A percentile compares a stretch with the other conserved stretches of the same genome.
Evolutionary conservation across 768 basidiomycete species (phyloP).

Genomic region (Austroboletus eburneus): DNA sequence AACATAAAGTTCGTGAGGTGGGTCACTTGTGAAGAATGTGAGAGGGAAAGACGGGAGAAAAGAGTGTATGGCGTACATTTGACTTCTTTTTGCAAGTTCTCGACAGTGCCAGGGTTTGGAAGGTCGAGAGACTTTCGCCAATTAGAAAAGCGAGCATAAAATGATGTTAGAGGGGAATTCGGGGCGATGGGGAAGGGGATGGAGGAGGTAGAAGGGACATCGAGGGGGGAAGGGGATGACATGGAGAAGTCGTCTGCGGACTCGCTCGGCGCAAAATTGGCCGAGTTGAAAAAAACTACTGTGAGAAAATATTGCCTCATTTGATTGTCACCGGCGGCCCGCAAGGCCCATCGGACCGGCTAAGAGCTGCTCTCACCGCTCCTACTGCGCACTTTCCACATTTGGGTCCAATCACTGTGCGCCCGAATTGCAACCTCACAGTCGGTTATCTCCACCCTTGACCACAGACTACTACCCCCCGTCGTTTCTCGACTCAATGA

Average conservation of each 20-base stretch:
- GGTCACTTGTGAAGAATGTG: constrained; percentile 52
- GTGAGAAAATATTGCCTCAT: constrained; percentile 8
- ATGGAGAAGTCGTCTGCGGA: constrained; percentile 29
- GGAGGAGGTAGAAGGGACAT: constrained; percentile 34
- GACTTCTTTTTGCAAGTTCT: constrained; percentile 91
- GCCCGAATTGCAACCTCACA: too few relatives aligned
- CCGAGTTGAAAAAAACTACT: constrained; percentile 28
- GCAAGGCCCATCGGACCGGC: too few relatives aligned
- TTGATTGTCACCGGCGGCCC: too few relatives aligned
- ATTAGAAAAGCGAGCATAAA: constrained; percentile 68
- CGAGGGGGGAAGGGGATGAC: constrained; percentile 40
- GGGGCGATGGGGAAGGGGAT: constrained; percentile 34
- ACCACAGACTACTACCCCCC: background rate
- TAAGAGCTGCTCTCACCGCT: too few relatives aligned
- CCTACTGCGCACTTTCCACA: too few relatives aligned
- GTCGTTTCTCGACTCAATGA: constrained; percentile 6
- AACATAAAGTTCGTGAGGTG: constrained; percentile 93
- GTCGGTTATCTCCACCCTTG: too few relatives aligned
- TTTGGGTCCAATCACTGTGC: too few relatives aligned
- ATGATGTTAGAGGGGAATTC: constrained; percentile 55
- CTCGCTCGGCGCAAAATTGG: constrained; percentile 17
- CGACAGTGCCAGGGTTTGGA: constrained; percentile 87
- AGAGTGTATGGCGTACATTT: constrained; percentile 55
- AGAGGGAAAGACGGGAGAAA: background rate
- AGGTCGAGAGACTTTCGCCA: constrained; percentile 82